Evolutionary conservation across 192 early-diverging fungal species (phyloP).

Genomic region (Coemansia reversa): DNA sequence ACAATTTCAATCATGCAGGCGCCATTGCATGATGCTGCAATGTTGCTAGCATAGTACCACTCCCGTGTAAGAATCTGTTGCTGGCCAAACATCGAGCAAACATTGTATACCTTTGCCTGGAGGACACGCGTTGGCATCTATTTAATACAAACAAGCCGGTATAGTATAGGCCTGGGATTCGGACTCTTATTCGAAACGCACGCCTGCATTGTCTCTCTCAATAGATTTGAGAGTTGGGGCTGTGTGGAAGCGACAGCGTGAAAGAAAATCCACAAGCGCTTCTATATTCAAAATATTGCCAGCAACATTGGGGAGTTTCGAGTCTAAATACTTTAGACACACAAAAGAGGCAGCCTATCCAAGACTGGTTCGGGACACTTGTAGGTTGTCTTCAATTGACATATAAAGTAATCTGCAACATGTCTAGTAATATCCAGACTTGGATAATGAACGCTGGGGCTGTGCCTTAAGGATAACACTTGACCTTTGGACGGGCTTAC

Average conservation of each 20-base stretch:
- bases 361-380: not conserved
- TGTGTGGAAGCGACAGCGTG: not conserved
- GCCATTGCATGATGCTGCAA: not conserved
- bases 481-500: not conserved
- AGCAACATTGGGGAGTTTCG: not conserved
- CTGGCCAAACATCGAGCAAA: not conserved
- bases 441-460: not conserved
- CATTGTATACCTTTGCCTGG: not conserved
- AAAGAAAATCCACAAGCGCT: not conserved
- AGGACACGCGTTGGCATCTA: not conserved
- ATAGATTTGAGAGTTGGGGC: not conserved
- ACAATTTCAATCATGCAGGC: not conserved
- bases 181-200: not conserved
- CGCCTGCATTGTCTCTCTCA: not conserved
- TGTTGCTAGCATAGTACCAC: not conserved
- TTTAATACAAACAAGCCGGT: not conserved
- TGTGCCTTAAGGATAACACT: not conserved
- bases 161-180: not conserved
- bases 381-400: not conserved
- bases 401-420: not conserved
- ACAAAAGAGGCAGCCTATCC: not conserved
- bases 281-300: not conserved
- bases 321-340: slow-evolving; percentile 1
- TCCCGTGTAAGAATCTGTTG: not conserved
- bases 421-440: not conserved